These are phyloP conservation scores for Suhomyces atakaporum DNA, from an alignment of 1,139 yeast genomes.

Conservation along the genomic window DNA sequence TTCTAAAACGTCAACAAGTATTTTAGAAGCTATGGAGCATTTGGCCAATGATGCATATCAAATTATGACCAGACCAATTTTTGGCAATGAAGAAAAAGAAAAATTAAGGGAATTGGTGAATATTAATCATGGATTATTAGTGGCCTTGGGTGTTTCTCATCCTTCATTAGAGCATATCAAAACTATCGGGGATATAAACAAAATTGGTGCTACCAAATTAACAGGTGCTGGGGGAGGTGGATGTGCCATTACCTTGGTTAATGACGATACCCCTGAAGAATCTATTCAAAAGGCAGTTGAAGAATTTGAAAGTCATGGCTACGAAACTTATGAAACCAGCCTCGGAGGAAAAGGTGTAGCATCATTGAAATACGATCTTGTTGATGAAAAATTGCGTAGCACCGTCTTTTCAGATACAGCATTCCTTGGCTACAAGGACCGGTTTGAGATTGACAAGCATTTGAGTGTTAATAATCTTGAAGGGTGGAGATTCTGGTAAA, in stretches of 20 bases:
- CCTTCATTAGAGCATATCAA: slow-evolving; percentile 79
- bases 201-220: slow-evolving; percentile 84
- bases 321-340: slow-evolving; percentile 76
- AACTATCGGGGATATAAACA: slow-evolving; percentile 57
- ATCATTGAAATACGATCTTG: slow-evolving; percentile 32
- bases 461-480: slow-evolving; percentile 44
- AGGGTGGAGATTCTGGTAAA: slow-evolving; percentile 67
- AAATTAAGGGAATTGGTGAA: slow-evolving; percentile 67
- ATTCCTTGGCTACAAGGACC: slow-evolving; percentile 38
- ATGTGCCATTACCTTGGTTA: slow-evolving; percentile 85
- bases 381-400: slow-evolving; percentile 15
- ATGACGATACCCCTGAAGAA: slow-evolving; percentile 44
- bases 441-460: slow-evolving; percentile 49
- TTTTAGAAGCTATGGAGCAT: slow-evolving; percentile 71
- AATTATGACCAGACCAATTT: slow-evolving; percentile 54
- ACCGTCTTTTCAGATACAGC: slow-evolving; percentile 33
- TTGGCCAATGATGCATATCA: slow-evolving; percentile 69
- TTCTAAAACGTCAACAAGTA: slow-evolving; percentile 56
- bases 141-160: slow-evolving; percentile 89
- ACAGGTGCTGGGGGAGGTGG: slow-evolving; percentile 99
- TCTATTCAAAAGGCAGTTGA: slow-evolving; percentile 34
- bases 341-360: slow-evolving; percentile 93
- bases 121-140: slow-evolving; percentile 85
- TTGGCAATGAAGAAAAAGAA: slow-evolving; percentile 46
- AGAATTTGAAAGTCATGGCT: slow-evolving; percentile 52